Evolutionary conservation across 176 grass and related monocot genomes (phyloP), one percentile per base, ranked within the genome.

Genomic region (Hordeum marinum): DNA sequence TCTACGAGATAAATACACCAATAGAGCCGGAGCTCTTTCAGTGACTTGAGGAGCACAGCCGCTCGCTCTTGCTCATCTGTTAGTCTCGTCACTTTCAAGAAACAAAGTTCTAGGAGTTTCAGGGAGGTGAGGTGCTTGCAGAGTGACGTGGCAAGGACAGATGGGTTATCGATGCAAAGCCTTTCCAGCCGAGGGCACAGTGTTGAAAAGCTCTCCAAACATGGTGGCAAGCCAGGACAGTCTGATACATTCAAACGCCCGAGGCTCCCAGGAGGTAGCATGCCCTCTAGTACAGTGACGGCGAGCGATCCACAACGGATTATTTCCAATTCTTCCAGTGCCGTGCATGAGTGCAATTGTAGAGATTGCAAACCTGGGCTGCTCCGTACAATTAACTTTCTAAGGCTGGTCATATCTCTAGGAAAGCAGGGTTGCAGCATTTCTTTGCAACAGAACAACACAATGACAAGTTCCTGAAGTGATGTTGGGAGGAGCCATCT

Each of bases 1-100:
- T 58, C 40, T 11, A 9, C 0, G 3, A 92, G 83, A 31, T 0
- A 1, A 0, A 0, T 0, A 45, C 7, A 78, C 2, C 0, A 0
- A 4, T 0, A 0, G 32, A 87, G 43, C 18, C 0, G 1, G 10
- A 92, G 46, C 2, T 67, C 7, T 27, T 69, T 11, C 3, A 89
- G 46, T 25, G 75, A 89, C 17, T 18, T 59, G 43, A 92, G 87
- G 6, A 71, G 68, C 31, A 21, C 59, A 34, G 79, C 48, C 55
- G 62, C 73, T 7, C 2, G 48, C 27, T 76, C 72, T 80, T 90
- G 62, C 37, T 82, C 76, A 7, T 84, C 84, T 46, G 72, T 86
- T 59, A 73, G 62, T 1, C 0, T 3, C 0, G 0, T 45, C 42
- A 14, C 12, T 14, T 5, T 0, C 3, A 46, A 14, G 0, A 0